Evolutionary conservation across 768 basidiomycete genomes (phyloP), one percentile per base, ranked within the genome.

Genomic region (Ephemerocybe angulata): DNA sequence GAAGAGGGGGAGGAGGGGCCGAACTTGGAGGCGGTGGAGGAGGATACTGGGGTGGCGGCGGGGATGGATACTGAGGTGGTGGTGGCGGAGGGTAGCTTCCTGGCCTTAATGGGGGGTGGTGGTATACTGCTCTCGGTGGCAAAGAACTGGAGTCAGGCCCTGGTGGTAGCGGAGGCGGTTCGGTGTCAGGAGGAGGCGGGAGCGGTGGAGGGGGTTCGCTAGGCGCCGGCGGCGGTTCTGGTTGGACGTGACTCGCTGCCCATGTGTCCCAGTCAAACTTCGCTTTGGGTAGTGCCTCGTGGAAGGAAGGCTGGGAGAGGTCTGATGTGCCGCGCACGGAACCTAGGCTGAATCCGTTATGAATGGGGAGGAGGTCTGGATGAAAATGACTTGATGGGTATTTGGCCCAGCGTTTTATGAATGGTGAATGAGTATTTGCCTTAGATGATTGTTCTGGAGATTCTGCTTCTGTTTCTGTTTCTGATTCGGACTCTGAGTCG

Each of bases 341-440:
- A 3, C 74, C 75, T 19, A 83, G 71, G 10, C 65, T 58, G 11
- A 50, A 53, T 33, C 78, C 77, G 10, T 65, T 73, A 62, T 83
- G 87, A 1, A 80, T 50, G 4, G 81, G 80, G 15, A 90, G 79
- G 27, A 75, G 73, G 37, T 74, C 68, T 31, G 75, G 84, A 3
- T 80, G 78, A 62, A 90, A 90, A 56, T 82, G 76, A 10, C 76
- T 76, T 33, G 72, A 65, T 3, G 86, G 84, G 61, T 86, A 90
- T 31, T 56, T 64, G 11, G 85, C 88, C 88, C 88, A 89, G 50
- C 86, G 76, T 30, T 60, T 65, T 12, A 54, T 22, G 50, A 29
- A 13, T 13, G 48, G 41, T 17, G 27, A 47, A 12, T 11, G 25
- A 17, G n/a, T 37, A 35, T 56, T 42, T 35, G 54, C 27, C 24